Percentiles rank a stretch among this genome's conserved stretches.
phyloP scores from a whole-genome alignment of 805 yeast species.

The Nakazawaea populi region DNA sequence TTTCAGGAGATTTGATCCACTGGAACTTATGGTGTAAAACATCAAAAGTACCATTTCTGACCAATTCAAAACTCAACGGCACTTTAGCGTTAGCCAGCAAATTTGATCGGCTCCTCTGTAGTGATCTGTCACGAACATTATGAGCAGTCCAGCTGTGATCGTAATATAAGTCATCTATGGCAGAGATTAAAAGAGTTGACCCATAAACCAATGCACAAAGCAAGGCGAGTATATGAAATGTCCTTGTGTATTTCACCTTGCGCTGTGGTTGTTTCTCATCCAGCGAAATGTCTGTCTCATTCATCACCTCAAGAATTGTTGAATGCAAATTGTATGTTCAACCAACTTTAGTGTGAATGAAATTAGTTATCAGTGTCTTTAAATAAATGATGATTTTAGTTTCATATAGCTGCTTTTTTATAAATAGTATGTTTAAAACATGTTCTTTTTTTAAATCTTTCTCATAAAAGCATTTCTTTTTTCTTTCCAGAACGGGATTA shows the following conservation, averaged over 20 bases:
- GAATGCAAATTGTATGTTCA: not conserved
- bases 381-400: not conserved
- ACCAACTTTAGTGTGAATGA: not conserved
- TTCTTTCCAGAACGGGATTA: not conserved
- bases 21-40: slow-evolving; percentile 54
- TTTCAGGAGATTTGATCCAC: slow-evolving; percentile 57
- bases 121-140: not conserved
- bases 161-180: slow-evolving; percentile 3
- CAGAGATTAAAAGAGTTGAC: slow-evolving; percentile 2
- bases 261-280: not conserved
- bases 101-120: not conserved
- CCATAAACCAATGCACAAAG: slow-evolving; percentile 7
- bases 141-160: not conserved
- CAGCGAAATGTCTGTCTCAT: not conserved
- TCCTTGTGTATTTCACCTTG: not conserved
- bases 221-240: not conserved
- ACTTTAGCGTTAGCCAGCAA: slow-evolving; percentile 9
- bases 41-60: slow-evolving; percentile 50
- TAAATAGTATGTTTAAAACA: no score
- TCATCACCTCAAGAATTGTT: not conserved
- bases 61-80: slow-evolving; percentile 33
- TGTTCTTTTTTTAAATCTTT: not conserved
- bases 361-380: not conserved
- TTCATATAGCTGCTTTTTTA: no score
- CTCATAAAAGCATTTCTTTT: not conserved